phyloP scores from a whole-genome alignment of 176 grass and related monocot genomes.

The Oryza brachyantha region DNA sequence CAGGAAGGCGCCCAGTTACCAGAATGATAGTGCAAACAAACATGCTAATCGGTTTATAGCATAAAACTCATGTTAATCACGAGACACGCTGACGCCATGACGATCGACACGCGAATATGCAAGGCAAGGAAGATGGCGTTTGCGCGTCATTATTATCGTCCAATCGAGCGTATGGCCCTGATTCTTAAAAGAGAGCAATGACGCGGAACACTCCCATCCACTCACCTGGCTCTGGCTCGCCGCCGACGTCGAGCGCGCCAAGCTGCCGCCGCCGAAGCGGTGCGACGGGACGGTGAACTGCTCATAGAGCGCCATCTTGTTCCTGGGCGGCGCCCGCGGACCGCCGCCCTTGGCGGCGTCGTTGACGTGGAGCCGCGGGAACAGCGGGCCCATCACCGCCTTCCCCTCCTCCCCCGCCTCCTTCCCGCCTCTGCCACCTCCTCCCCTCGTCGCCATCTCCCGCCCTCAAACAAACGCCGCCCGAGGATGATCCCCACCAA shows the following conservation, averaged over 20 bases:
- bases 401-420: constrained; percentile 8
- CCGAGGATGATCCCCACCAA: too few relatives aligned
- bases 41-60: background rate
- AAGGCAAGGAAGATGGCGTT: background rate
- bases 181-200: too few relatives aligned
- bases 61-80: too few relatives aligned
- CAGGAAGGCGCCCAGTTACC: background rate
- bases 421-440: background rate
- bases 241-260: constrained; percentile 34
- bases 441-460: background rate
- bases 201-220: background rate
- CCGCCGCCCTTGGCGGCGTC: constrained; percentile 69
- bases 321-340: constrained; percentile 77
- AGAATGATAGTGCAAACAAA: background rate
- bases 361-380: constrained; percentile 91
- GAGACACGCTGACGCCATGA: background rate
- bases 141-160: background rate
- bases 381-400: constrained; percentile 62
- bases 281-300: constrained; percentile 84
- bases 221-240: constrained; percentile 38
- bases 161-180: too few relatives aligned
- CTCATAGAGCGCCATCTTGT: constrained; percentile 99
- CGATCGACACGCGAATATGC: background rate
- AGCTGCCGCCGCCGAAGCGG: constrained; percentile 30
- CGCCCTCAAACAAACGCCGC: too few relatives aligned